phyloP scores from a whole-genome alignment of 768 basidiomycete species.

The Gyrodon lividus region DNA sequence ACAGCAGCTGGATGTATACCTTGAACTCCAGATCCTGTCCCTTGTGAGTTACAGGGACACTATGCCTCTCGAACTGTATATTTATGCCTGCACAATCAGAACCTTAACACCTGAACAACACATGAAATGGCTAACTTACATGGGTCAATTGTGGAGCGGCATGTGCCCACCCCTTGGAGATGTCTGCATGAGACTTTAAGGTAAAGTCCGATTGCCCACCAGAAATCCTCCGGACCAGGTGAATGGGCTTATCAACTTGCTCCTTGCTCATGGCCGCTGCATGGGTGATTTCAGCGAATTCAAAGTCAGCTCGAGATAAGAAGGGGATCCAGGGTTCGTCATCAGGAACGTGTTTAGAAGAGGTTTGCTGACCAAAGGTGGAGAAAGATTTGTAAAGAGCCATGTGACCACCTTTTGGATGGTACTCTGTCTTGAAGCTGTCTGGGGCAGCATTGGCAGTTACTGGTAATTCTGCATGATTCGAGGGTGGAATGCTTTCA shows the following conservation, averaged over 20 bases:
- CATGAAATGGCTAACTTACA: background rate
- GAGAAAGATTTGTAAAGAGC: background rate
- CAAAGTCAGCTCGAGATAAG: slow-evolving; percentile 3
- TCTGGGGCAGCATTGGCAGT: background rate
- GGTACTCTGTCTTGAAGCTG: slow-evolving; percentile 8
- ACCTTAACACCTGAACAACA: background rate
- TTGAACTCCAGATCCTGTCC: too few species aligned
- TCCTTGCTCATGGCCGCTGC: slow-evolving; percentile 5
- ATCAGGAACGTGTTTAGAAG: background rate
- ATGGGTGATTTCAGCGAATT: slow-evolving; percentile 9
- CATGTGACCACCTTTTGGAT: background rate
- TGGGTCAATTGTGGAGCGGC: background rate
- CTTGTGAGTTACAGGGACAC: too few species aligned
- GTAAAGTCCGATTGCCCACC: slow-evolving; percentile 5
- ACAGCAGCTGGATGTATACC: too few species aligned
- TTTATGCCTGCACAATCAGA: too few species aligned
- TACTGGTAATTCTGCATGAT: background rate
- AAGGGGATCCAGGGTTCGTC: slow-evolving; percentile 7
- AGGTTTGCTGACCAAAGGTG: background rate
- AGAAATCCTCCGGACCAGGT: background rate
- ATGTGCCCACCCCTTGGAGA: background rate
- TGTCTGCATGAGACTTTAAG: slow-evolving; percentile 1
- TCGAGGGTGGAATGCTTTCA: background rate
- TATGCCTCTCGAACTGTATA: too few species aligned
- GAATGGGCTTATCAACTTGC: background rate